Evolutionary conservation across 257 asterid species (phyloP).

Genomic region (Leonotis leonurus): DNA sequence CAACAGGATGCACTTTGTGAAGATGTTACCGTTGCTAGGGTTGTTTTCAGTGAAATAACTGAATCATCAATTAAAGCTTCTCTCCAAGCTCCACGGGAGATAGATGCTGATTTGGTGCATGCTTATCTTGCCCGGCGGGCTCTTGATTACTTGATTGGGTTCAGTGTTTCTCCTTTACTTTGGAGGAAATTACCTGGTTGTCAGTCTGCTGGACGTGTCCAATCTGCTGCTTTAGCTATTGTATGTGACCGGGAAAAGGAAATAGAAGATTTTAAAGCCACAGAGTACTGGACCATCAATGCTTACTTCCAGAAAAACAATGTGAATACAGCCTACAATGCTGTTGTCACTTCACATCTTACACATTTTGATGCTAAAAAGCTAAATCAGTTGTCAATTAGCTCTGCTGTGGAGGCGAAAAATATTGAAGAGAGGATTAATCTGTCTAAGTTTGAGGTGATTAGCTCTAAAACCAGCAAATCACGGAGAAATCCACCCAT

Average conservation of each 20-base stretch:
- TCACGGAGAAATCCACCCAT: constrained; percentile 56
- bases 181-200: constrained; percentile 98
- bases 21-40: constrained; percentile 68
- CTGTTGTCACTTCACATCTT: constrained; percentile 43
- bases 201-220: constrained; percentile 97
- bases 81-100: constrained; percentile 72
- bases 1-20: constrained; percentile 83
- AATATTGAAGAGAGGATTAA: constrained; percentile 46
- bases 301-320: constrained; percentile 39
- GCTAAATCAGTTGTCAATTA: constrained; percentile 53
- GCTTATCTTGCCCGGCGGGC: constrained; percentile 97
- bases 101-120: constrained; percentile 72
- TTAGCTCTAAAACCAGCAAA: constrained; percentile 47
- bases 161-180: constrained; percentile 84
- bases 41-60: constrained; percentile 77
- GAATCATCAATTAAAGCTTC: constrained; percentile 84
- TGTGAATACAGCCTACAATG: constrained; percentile 20
- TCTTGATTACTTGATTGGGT: constrained; percentile 91
- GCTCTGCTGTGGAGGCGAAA: constrained; percentile 52
- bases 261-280: constrained; percentile 61
- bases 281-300: constrained; percentile 75
- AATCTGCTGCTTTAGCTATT: constrained; percentile 88
- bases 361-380: constrained; percentile 49
- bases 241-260: constrained; percentile 87
- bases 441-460: constrained; percentile 46